Evolutionary conservation across 768 basidiomycete species (phyloP).

Genomic region (Dacryopinax primogenitus): DNA sequence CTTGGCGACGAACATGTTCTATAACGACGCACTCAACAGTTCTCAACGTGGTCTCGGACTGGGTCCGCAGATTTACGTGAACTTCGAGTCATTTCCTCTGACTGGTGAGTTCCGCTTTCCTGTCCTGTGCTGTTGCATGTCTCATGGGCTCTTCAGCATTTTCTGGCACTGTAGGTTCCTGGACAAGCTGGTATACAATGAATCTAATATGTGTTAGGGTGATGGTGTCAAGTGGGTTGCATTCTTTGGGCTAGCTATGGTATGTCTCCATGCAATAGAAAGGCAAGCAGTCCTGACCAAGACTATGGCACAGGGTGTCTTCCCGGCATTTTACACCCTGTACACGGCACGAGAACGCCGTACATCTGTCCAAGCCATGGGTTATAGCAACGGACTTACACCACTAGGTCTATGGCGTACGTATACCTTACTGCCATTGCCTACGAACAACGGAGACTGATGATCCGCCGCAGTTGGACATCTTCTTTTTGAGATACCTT

Average conservation of each 20-base stretch:
- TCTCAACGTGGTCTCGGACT: slow-evolving; percentile 26
- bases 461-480: slow-evolving; percentile 53
- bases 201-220: slow-evolving; percentile 30
- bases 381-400: slow-evolving; percentile 56
- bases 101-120: not conserved
- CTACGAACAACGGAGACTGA: slow-evolving; percentile 8
- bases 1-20: slow-evolving; percentile 52
- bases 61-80: not conserved
- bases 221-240: slow-evolving; percentile 54
- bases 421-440: slow-evolving; percentile 17
- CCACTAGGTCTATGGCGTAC: slow-evolving; percentile 10
- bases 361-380: slow-evolving; percentile 65
- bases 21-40: slow-evolving; percentile 46
- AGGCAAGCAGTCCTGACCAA: no score
- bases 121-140: not conserved
- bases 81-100: not conserved
- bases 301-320: slow-evolving; percentile 59
- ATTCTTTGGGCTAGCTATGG: slow-evolving; percentile 64
- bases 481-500: slow-evolving; percentile 56
- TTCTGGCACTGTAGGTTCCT: not conserved
- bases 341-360: slow-evolving; percentile 64
- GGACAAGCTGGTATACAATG: not conserved
- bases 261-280: no score
- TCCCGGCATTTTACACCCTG: slow-evolving; percentile 67
- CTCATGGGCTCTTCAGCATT: not conserved